phyloP scores from a whole-genome alignment of 805 yeast species.

The Metschnikowia cubensis region DNA sequence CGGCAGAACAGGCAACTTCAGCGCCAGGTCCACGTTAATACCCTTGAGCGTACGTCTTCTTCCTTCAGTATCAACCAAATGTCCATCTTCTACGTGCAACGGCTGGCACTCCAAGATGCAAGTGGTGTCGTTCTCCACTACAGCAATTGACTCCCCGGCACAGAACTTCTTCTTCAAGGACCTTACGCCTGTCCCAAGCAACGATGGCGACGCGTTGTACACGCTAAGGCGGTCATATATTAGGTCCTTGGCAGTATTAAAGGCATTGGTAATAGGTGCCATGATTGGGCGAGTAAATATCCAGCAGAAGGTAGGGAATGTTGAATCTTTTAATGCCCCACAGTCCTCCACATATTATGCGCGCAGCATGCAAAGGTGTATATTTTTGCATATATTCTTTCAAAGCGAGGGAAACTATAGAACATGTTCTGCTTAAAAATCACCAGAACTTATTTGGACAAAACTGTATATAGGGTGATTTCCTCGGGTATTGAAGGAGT shows the following conservation, averaged over 20 bases:
- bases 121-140: constrained; percentile 6
- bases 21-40: constrained; percentile 71
- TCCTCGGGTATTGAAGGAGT: too few relatives aligned
- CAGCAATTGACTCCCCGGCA: constrained; percentile 12
- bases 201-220: constrained; percentile 25
- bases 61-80: constrained; percentile 54
- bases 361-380: not conserved
- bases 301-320: not conserved
- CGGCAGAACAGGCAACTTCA: constrained; percentile 67
- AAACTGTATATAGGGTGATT: too few relatives aligned
- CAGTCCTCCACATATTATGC: not conserved
- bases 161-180: constrained; percentile 23
- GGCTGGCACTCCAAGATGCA: constrained; percentile 20
- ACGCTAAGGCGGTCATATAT: constrained; percentile 26
- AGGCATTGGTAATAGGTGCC: constrained; percentile 4
- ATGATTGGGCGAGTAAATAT: not conserved
- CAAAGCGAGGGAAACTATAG: not conserved
- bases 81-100: constrained; percentile 46
- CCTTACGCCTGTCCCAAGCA: constrained; percentile 25
- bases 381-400: not conserved
- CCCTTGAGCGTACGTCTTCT: constrained; percentile 69
- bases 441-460: not conserved
- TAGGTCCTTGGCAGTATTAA: constrained; percentile 2
- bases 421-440: not conserved
- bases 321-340: constrained; percentile 1